A percentile compares a stretch with the other conserved stretches of the same genome.
These are phyloP conservation scores for Nothopassalora personata DNA, from an alignment of 2,329 filamentous ascomycete species.

Conservation along the genomic window DNA sequence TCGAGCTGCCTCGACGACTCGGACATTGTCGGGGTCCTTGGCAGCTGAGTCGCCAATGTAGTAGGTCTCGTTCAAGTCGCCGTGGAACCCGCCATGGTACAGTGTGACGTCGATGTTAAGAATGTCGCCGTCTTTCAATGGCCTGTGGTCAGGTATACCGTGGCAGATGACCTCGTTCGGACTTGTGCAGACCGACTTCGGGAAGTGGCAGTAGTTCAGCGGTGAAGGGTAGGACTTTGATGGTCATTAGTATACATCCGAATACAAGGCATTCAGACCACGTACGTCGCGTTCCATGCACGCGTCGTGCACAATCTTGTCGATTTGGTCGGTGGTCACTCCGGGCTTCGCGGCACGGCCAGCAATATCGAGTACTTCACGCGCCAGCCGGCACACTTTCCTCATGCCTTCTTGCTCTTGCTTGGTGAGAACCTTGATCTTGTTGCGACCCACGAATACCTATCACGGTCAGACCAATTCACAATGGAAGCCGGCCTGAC, in stretches of 20 bases:
- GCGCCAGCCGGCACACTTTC: slow-evolving; percentile 77
- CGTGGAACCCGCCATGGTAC: slow-evolving; percentile 92
- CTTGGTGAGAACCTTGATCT: slow-evolving; percentile 75
- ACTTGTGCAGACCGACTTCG: slow-evolving; percentile 96
- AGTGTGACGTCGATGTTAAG: slow-evolving; percentile 94
- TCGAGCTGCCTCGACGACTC: slow-evolving; percentile 83
- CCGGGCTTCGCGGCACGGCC: slow-evolving; percentile 80
- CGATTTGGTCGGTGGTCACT: slow-evolving; percentile 91
- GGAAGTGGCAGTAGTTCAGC: slow-evolving; percentile 91
- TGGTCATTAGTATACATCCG: slow-evolving; percentile 9
- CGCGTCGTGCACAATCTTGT: slow-evolving; percentile 90
- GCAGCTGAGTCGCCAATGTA: slow-evolving; percentile 88
- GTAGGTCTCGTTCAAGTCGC: slow-evolving; percentile 97
- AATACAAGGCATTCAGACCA: slow-evolving; percentile 6
- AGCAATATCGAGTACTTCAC: slow-evolving; percentile 90
- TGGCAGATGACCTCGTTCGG: slow-evolving; percentile 98
- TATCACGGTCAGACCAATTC: slow-evolving; percentile 6
- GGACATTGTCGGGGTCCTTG: slow-evolving; percentile 77
- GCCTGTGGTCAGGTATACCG: slow-evolving; percentile 88
- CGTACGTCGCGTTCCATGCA: slow-evolving; percentile 87
- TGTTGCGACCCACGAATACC: slow-evolving; percentile 61
- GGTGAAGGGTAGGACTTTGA: slow-evolving; percentile 85
- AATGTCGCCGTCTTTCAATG: slow-evolving; percentile 87
- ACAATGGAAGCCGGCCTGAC: neutral
- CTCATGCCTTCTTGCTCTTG: slow-evolving; percentile 84